These are phyloP conservation scores for Kockovaella imperatae DNA, from an alignment of 768 basidiomycete species.

Conservation along the genomic window DNA sequence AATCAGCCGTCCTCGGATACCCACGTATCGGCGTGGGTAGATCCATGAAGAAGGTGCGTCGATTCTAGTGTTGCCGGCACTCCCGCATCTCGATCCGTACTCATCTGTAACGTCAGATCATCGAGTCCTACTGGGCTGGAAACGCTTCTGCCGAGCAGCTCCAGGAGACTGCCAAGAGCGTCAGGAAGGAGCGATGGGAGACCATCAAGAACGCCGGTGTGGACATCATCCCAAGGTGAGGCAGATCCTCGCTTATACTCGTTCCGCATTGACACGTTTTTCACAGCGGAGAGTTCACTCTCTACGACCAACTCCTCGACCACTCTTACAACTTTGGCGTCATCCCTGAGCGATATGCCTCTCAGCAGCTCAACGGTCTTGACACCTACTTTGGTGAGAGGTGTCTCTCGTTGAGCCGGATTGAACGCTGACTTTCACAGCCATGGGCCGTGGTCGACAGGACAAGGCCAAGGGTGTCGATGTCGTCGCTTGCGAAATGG, in stretches of 20 bases:
- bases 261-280: too few species aligned
- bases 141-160: conserved; percentile 82
- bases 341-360: conserved; percentile 86
- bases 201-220: conserved; percentile 76
- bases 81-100: neutral
- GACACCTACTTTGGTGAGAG: conserved; percentile 78
- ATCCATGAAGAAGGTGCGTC: conserved; percentile 32
- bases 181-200: conserved; percentile 82
- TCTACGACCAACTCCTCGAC: conserved; percentile 98
- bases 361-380: conserved; percentile 73
- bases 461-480: conserved; percentile 70
- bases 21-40: conserved; percentile 69
- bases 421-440: conserved; percentile 9
- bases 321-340: conserved; percentile 93
- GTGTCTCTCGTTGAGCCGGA: neutral
- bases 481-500: conserved; percentile 97
- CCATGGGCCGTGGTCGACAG: conserved; percentile 98
- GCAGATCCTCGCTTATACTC: too few species aligned
- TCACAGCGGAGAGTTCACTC: conserved; percentile 87
- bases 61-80: neutral
- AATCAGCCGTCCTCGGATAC: conserved; percentile 81
- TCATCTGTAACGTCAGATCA: conserved; percentile 54
- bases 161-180: conserved; percentile 74
- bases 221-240: conserved; percentile 83
- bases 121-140: conserved; percentile 96